phyloP scores from a whole-genome alignment of 345 rosid genomes.

The Linum usitatissimum region DNA sequence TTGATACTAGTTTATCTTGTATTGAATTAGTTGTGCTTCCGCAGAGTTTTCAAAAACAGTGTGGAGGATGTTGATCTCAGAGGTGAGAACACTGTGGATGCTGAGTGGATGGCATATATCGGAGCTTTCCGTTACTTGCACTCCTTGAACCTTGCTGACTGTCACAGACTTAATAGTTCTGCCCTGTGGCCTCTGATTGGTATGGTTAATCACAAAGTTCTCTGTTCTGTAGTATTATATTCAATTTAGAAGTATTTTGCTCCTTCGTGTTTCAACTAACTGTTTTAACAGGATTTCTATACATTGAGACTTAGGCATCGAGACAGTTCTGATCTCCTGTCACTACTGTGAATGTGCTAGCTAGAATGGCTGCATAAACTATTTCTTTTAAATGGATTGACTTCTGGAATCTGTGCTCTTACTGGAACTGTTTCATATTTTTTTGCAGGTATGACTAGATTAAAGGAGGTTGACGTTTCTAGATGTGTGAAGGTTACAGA shows the following conservation, averaged over 20 bases:
- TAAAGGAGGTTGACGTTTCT: constrained; percentile 74
- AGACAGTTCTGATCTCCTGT: neutral
- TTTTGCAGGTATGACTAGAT: constrained; percentile 47
- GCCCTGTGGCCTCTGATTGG: constrained; percentile 75
- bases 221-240: neutral
- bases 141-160: constrained; percentile 51
- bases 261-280: neutral
- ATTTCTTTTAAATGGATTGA: neutral
- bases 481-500: constrained; percentile 69
- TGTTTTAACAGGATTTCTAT: neutral
- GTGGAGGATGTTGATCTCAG: constrained; percentile 61
- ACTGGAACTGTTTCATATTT: neutral
- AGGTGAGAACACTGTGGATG: constrained; percentile 61
- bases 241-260: neutral
- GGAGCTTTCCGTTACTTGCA: constrained; percentile 60
- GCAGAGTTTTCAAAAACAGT: constrained; percentile 62
- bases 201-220: constrained; percentile 6
- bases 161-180: constrained; percentile 53
- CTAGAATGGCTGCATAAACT: neutral
- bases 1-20: neutral
- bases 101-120: constrained; percentile 87
- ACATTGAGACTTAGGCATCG: neutral
- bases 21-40: neutral
- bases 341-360: neutral
- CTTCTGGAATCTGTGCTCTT: neutral